phyloP scores from a whole-genome alignment of 2,329 filamentous ascomycete species.

The Aspergillus costaricaensis region DNA sequence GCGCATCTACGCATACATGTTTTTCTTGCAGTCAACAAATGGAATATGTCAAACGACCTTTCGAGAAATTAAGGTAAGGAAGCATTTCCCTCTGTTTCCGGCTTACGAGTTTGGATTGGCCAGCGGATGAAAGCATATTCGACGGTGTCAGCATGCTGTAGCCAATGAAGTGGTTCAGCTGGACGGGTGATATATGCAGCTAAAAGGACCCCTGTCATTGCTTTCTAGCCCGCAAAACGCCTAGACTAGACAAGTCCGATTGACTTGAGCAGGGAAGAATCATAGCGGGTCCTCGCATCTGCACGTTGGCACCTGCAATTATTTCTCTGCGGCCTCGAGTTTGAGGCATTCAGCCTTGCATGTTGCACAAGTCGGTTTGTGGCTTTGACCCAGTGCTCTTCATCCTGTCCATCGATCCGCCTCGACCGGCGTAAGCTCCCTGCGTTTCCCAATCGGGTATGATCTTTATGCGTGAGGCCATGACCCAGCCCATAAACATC shows the following conservation, averaged over 20 bases:
- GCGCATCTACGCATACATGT: conserved; percentile 31
- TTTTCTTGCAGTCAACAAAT: conserved; percentile 37
- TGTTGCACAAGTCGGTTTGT: conserved; percentile 4
- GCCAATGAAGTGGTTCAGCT: conserved; percentile 29
- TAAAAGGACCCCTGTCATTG: conserved; percentile 24
- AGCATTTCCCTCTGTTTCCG: conserved; percentile 21
- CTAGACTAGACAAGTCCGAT: conserved; percentile 11
- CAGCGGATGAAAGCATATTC: conserved; percentile 23
- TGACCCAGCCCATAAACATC: not conserved
- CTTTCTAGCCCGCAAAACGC: conserved; percentile 17
- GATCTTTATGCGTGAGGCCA: not conserved
- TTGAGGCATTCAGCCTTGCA: conserved; percentile 11
- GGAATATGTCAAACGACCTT: conserved; percentile 23
- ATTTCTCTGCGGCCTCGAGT: conserved; percentile 12
- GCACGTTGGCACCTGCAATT: conserved; percentile 25
- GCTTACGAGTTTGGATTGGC: conserved; percentile 30
- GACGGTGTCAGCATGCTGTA: conserved; percentile 22
- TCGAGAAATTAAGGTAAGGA: conserved; percentile 30
- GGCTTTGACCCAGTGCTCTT: not conserved
- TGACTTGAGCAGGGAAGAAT: conserved; percentile 16
- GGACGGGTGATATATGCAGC: conserved; percentile 32
- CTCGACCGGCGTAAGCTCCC: not conserved
- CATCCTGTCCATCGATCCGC: not conserved
- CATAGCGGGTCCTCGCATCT: conserved; percentile 28
- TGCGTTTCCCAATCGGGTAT: not conserved